Evolutionary conservation across 768 basidiomycete genomes (phyloP).

Genomic region (Lentinula lateritia): DNA sequence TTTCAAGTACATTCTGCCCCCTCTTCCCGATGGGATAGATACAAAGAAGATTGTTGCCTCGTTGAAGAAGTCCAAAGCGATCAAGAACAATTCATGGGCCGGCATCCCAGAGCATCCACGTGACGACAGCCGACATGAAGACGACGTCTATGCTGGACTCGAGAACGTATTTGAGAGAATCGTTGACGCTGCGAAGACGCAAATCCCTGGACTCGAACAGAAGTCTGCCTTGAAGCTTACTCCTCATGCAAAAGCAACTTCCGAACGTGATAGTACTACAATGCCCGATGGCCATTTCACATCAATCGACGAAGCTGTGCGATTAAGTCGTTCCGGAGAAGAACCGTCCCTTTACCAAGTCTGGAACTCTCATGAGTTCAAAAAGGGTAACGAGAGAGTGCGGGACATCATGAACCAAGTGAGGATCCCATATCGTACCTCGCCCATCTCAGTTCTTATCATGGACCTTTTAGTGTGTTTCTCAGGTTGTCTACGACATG

Average conservation of each 20-base stretch:
- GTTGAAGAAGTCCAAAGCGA: neutral
- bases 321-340: neutral
- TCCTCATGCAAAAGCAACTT: neutral
- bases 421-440: neutral
- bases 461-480: neutral
- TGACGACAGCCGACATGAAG: neutral
- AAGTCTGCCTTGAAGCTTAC: neutral
- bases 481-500: neutral
- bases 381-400: neutral
- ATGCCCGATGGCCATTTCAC: neutral
- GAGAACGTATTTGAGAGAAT: neutral
- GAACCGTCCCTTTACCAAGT: neutral
- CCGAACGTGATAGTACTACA: too few relatives aligned
- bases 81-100: neutral
- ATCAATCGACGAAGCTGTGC: neutral
- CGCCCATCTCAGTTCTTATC: neutral
- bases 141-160: neutral
- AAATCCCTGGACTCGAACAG: neutral
- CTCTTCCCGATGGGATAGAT: too few relatives aligned
- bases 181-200: neutral
- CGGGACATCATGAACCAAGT: neutral
- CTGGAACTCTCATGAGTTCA: neutral
- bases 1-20: too few relatives aligned
- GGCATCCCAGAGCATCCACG: neutral
- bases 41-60: neutral